A percentile compares a stretch with the other conserved stretches of the same genome.
These are phyloP conservation scores for Salix arbutifolia DNA, from an alignment of 345 rosid species.

Conservation along the genomic window DNA sequence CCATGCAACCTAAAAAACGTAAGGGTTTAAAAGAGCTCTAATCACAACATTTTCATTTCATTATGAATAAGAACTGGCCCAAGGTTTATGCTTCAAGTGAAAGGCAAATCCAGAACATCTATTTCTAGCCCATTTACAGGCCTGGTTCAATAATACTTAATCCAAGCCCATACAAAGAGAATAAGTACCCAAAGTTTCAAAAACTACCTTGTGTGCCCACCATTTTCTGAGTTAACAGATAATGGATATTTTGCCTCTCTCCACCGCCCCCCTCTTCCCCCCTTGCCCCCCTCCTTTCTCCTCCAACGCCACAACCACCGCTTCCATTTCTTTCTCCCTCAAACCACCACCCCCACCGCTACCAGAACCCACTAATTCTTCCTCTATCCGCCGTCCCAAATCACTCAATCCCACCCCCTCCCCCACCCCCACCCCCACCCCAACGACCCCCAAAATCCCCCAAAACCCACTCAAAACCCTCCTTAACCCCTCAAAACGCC, in stretches of 20 bases:
- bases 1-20: too few species aligned
- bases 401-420: conserved; percentile 19
- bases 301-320: conserved; percentile 18
- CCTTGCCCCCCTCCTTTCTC: conserved; percentile 24
- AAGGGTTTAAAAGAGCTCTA: too few species aligned
- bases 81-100: too few species aligned
- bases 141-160: neutral
- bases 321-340: conserved; percentile 46
- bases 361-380: conserved; percentile 26
- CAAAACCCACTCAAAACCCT: conserved; percentile 60
- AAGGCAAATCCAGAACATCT: too few species aligned
- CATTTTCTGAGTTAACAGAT: conserved; percentile 4
- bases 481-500: conserved; percentile 18
- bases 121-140: neutral
- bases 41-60: too few species aligned
- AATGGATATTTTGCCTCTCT: conserved; percentile 41
- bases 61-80: too few species aligned
- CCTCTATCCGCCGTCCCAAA: conserved; percentile 61
- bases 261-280: conserved; percentile 35
- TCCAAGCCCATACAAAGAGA: neutral
- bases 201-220: neutral
- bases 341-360: conserved; percentile 31
- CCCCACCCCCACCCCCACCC: conserved; percentile 9
- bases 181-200: neutral
- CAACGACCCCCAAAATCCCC: conserved; percentile 21